These are phyloP conservation scores for Erythrobasidium hasegawianum DNA, from an alignment of 1,284 basidiomycete genomes.

Conservation along the genomic window DNA sequence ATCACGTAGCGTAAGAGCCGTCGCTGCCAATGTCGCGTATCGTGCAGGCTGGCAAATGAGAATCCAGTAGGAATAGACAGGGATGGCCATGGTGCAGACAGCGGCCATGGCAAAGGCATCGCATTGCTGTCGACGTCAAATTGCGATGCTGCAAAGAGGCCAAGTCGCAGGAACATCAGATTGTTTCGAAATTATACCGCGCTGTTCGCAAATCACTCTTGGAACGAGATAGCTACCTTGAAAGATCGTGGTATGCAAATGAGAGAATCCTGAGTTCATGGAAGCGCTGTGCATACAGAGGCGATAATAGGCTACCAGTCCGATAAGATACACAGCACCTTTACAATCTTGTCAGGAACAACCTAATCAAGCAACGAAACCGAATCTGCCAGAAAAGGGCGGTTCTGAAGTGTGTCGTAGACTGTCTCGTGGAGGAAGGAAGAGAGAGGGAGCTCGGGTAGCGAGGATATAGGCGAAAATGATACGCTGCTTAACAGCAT, in stretches of 20 bases:
- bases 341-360: too few species aligned
- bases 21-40: slow-evolving; percentile 32
- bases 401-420: neutral
- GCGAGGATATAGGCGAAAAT: neutral
- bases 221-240: too few species aligned
- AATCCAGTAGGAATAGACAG: neutral
- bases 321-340: neutral
- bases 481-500: slow-evolving; percentile 24
- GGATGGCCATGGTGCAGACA: slow-evolving; percentile 17
- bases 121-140: slow-evolving; percentile 10
- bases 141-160: neutral
- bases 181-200: too few species aligned
- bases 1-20: slow-evolving; percentile 25
- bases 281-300: too few species aligned
- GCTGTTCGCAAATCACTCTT: too few species aligned
- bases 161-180: neutral
- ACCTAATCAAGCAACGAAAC: neutral
- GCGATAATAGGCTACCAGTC: neutral
- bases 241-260: too few species aligned
- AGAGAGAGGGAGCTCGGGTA: too few species aligned
- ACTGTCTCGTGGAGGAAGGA: neutral
- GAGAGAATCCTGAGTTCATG: too few species aligned
- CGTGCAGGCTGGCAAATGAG: slow-evolving; percentile 14
- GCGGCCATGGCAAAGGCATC: slow-evolving; percentile 27
- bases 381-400: neutral